Base-by-base conservation (phyloP, 768 basidiomycete genomes). In the Amanita phalloides region DNA sequence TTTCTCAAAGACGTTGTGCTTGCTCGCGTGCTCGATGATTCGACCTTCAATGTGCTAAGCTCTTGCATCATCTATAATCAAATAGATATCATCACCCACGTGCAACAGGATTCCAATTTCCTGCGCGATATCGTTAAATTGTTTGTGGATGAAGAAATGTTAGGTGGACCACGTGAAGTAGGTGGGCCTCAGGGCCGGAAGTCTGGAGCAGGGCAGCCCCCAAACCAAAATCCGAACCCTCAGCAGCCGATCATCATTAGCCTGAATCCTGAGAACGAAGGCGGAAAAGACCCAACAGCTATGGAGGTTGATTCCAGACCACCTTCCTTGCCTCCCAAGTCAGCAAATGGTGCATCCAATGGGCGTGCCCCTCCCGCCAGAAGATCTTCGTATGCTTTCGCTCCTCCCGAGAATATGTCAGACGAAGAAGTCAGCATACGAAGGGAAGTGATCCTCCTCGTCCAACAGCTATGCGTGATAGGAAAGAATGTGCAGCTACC, bases 31-130 rank as follows among this genome's bases (percentile, higher is more conserved):
- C 78, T 97, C 45, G 96, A 99, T 60, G 96, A 99, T 66, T 86
- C 90, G 2, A 97, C 94, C 0, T 95, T 97, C 76, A 92, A 91
- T 61, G 90, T 96, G 60, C 79, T 98, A 62, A 97, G 93, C 68
- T 93, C 91, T 1, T 90, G 90, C 68, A 92, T 99, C 65, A 91
- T 97, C 63, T 98, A 94, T 78, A 96, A 98, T 69, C 95, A 99
- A 65, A 92, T 95, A 60, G 96, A 99, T 67, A 97, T 99, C 61
- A 93, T 99, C 61, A 81, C 76, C 45, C 83, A 95, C 61, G 78
- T 98, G 32, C 88, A 92, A 62, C 77, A 75, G 53, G 89, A 96
- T 59, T 76, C 76, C 1, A 62, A 67, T 9, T 88, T 97, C 63
- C 71, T 97, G 33, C 73, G 75, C 32, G 86, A 92, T 45, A 76